Evolutionary conservation across 768 basidiomycete genomes (phyloP).

Genomic region (Chlorophyllum brunneum): DNA sequence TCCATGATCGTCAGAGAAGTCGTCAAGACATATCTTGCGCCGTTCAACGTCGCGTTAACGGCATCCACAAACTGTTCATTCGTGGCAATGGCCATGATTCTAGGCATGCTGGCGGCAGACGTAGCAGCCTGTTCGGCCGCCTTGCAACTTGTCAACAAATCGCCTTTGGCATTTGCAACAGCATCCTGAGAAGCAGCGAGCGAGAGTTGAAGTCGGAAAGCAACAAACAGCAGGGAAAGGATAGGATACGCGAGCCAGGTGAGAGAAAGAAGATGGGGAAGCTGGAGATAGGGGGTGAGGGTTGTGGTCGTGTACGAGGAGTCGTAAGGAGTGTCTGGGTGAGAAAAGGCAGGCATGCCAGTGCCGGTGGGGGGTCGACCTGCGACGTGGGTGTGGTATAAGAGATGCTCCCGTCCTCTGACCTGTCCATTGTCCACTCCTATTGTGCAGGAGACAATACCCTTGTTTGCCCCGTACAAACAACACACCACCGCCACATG

Average conservation of each 20-base stretch:
- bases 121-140: constrained; percentile 85
- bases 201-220: constrained; percentile 77
- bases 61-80: constrained; percentile 77
- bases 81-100: constrained; percentile 82
- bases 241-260: constrained; percentile 92
- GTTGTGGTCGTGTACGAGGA: constrained; percentile 31
- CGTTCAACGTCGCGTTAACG: constrained; percentile 76
- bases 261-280: constrained; percentile 79
- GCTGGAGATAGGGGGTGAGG: constrained; percentile 80
- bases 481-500: neutral
- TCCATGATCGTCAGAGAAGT: constrained; percentile 82
- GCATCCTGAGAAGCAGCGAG: constrained; percentile 64
- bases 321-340: constrained; percentile 45
- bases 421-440: constrained; percentile 8
- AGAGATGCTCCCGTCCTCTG: constrained; percentile 14
- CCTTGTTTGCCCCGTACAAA: constrained; percentile 10
- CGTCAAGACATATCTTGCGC: constrained; percentile 68
- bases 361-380: constrained; percentile 36
- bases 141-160: constrained; percentile 79
- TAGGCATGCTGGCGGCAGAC: constrained; percentile 79
- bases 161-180: constrained; percentile 63
- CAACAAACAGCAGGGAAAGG: constrained; percentile 83
- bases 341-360: constrained; percentile 21
- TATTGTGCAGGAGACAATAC: constrained; percentile 6
- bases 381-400: constrained; percentile 36